Base-by-base conservation (phyloP, 192 early-diverging fungal genomes). In the Rhizoclosmatium sp. region DNA sequence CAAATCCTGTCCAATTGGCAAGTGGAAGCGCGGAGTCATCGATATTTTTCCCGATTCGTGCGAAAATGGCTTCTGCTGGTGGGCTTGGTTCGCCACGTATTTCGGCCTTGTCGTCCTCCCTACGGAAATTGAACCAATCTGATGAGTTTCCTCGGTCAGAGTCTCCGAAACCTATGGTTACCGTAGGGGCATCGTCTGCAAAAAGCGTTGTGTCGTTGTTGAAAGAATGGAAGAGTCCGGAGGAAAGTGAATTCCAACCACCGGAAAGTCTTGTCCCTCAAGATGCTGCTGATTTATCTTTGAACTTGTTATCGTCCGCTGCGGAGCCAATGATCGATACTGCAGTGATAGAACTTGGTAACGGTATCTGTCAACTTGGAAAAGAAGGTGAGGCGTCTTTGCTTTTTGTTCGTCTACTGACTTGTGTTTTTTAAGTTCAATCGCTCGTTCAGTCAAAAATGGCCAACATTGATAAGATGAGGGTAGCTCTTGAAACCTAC, bases 341-440 rank as follows among this genome's bases (percentile, higher is more conserved):
- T 12, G 83, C 82, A 10, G 71, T 89, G 42, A 71, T 85, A 9
- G 80, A 76, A 3, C 68, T 89, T 4, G 88, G 88, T 14, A 75
- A 82, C 44, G 80, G 79, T 2, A 62, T 89, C 19, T 82, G 71
- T 73, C 75, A 82, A 10, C 79, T 89, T 47, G 82, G 80, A 3
- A 81, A 69, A 2, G 84, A 89, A 65, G 66, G 74, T 75, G 75
- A 75, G 47, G 10, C 23, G 59, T 48, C 21, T 65, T 19, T 72
- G 47, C 1, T 40, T 69, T n/a, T 81, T n/a, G n/a, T 75, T 47
- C 14, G 19, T 62, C 19, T 4, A 75, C n/a, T 47, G 59, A 5
- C 14, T 70, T 10, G 48, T 21, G 10, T 47, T 47, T 48, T 7
- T 47, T 48, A 42, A 80, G 80, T 84, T 10, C 81, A 81, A 76